Conservation (phyloP, 164 flowering plant species). For the Brasenia schreberi region DNA sequence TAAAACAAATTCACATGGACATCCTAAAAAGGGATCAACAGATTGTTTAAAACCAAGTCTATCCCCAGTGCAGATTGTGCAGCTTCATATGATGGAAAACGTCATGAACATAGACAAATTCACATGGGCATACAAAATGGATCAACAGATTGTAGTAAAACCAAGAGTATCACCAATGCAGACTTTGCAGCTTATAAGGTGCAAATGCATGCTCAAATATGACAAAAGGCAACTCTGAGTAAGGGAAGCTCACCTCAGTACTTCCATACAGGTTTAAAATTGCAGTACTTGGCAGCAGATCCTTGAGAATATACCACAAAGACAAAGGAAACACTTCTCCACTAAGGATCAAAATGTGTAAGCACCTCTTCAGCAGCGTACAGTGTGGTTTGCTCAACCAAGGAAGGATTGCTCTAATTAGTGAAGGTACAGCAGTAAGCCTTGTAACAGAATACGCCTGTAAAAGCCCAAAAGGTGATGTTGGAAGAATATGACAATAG, state of each 20-base stretch:
- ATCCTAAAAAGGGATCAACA: too few relatives aligned
- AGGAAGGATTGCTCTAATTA: conserved; percentile 63
- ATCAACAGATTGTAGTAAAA: too few relatives aligned
- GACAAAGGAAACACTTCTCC: conserved; percentile 64
- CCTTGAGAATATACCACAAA: conserved; percentile 42
- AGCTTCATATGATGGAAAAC: too few relatives aligned
- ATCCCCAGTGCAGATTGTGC: too few relatives aligned
- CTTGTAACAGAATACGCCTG: conserved; percentile 62
- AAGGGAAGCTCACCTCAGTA: conserved; percentile 80
- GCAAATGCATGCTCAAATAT: too few relatives aligned
- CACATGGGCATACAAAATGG: too few relatives aligned
- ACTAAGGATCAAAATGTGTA: conserved; percentile 64
- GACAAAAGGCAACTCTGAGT: too few relatives aligned
- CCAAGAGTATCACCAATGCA: too few relatives aligned
- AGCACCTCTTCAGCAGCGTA: conserved; percentile 18
- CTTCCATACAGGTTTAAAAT: conserved; percentile 90
- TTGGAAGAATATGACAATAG: not conserved
- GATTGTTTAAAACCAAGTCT: too few relatives aligned
- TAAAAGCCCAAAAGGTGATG: conserved; percentile 7
- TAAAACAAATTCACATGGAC: too few relatives aligned
- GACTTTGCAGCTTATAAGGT: too few relatives aligned
- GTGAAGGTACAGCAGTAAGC: conserved; percentile 72
- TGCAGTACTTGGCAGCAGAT: conserved; percentile 50
- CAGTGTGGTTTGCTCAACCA: conserved; percentile 20
- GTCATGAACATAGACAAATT: too few relatives aligned